Evolutionary conservation across 345 rosid species (phyloP).

Genomic region (Lagerstroemia speciosa): DNA sequence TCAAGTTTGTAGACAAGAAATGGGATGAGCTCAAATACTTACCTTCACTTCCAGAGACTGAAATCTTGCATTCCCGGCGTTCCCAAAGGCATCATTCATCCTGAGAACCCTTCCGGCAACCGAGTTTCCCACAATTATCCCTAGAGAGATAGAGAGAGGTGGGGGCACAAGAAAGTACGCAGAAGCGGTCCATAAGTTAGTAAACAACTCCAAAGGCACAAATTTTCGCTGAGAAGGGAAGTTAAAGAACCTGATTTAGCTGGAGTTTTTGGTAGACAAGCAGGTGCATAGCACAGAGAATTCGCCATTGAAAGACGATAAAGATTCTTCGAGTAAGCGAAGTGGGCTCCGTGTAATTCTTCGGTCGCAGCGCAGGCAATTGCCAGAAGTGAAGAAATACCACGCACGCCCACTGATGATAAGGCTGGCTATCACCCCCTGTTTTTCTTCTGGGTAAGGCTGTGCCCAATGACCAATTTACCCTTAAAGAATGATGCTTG

Average conservation of each 20-base stretch:
- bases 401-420: neutral
- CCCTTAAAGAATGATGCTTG: too few relatives aligned
- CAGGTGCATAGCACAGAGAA: conserved; percentile 21
- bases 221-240: neutral
- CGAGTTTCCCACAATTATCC: conserved; percentile 27
- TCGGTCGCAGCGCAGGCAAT: neutral
- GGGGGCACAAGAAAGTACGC: neutral
- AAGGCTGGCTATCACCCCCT: neutral
- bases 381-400: too few relatives aligned
- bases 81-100: conserved; percentile 31
- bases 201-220: neutral
- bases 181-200: neutral
- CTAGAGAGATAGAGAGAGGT: too few relatives aligned
- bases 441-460: neutral
- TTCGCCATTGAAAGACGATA: conserved; percentile 28
- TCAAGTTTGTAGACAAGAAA: too few relatives aligned
- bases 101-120: conserved; percentile 32
- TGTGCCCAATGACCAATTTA: conserved; percentile 14
- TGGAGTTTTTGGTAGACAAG: conserved; percentile 26
- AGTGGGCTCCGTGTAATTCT: neutral
- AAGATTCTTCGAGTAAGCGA: neutral
- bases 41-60: conserved; percentile 61
- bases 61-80: conserved; percentile 30
- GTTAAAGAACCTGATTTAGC: conserved; percentile 30
- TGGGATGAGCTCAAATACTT: conserved; percentile 5